Percentiles rank a stretch among this genome's conserved stretches.
Evolutionary conservation across 192 early-diverging fungal genomes (phyloP).

Genomic region (Funneliformis mosseae): DNA sequence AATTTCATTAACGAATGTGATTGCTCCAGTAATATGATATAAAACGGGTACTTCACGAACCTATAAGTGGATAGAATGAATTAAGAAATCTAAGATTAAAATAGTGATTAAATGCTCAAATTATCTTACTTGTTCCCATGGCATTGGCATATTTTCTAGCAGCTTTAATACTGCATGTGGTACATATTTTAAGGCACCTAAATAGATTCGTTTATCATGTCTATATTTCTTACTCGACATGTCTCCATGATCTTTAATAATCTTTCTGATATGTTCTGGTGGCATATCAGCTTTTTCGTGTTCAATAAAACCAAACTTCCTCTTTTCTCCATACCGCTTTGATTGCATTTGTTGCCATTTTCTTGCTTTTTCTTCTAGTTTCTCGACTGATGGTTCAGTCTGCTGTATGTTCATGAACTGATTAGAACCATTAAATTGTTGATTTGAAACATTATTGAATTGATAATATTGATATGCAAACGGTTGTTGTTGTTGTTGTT

Average conservation of each 20-base stretch:
- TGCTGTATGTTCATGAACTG: conserved; percentile 4
- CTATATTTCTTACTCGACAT: conserved; percentile 97
- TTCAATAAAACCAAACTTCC: conserved; percentile 92
- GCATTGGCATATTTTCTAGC: conserved; percentile 99
- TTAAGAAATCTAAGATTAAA: background rate
- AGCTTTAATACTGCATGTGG: conserved; percentile 98
- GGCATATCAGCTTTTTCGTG: conserved; percentile 98
- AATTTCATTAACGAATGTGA: conserved; percentile 98
- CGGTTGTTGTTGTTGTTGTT: conserved; percentile 23
- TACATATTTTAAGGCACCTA: conserved; percentile 98
- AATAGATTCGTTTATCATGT: conserved; percentile 97
- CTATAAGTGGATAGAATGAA: background rate
- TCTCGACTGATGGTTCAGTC: conserved; percentile 43
- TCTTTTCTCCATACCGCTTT: conserved; percentile 91
- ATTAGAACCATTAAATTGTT: background rate
- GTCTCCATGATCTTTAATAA: conserved; percentile 99
- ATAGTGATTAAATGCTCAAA: background rate
- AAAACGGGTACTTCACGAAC: conserved; percentile 93
- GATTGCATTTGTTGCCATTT: conserved; percentile 93
- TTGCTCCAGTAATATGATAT: conserved; percentile 98
- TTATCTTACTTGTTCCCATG: conserved; percentile 87
- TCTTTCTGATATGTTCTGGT: conserved; percentile 95
- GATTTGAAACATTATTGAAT: conserved; percentile 17
- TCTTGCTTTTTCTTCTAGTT: conserved; percentile 77
- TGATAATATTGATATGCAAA: conserved; percentile 35